phyloP scores from a whole-genome alignment of 805 yeast species.

The Komagataella pastoris region DNA sequence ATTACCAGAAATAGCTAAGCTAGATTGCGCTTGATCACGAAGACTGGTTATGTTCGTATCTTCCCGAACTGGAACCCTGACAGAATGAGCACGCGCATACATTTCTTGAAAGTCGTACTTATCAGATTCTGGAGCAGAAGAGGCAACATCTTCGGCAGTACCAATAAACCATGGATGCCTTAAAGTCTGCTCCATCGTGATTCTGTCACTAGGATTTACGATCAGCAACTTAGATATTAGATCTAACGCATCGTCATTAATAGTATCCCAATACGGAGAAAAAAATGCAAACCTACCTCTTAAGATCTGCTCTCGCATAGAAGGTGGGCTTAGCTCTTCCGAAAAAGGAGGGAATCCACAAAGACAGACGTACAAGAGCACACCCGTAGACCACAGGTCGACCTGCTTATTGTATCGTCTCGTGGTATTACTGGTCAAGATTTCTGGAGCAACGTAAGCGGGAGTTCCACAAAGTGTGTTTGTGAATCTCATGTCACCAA shows the following conservation, averaged over 20 bases:
- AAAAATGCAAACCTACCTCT: slow-evolving; percentile 59
- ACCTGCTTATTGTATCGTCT: slow-evolving; percentile 56
- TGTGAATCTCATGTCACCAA: slow-evolving; percentile 64
- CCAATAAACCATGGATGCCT: slow-evolving; percentile 32
- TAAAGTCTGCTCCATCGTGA: slow-evolving; percentile 23
- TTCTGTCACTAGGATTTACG: slow-evolving; percentile 32
- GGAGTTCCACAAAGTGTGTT: slow-evolving; percentile 80
- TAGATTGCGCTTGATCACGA: slow-evolving; percentile 7
- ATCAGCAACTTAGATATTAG: slow-evolving; percentile 48
- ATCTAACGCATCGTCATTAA: slow-evolving; percentile 52
- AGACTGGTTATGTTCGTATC: slow-evolving; percentile 15
- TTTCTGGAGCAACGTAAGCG: slow-evolving; percentile 80
- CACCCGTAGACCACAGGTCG: slow-evolving; percentile 79
- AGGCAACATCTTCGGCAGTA: slow-evolving; percentile 1
- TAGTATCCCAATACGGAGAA: slow-evolving; percentile 70
- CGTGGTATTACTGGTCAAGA: slow-evolving; percentile 34
- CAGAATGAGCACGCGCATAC: slow-evolving; percentile 8
- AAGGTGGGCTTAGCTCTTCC: slow-evolving; percentile 71
- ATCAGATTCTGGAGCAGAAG: background rate
- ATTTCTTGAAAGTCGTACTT: slow-evolving; percentile 1
- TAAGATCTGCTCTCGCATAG: slow-evolving; percentile 62
- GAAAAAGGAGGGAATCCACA: slow-evolving; percentile 83
- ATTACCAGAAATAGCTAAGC: background rate
- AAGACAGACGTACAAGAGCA: slow-evolving; percentile 60
- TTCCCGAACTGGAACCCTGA: slow-evolving; percentile 13